phyloP scores from a whole-genome alignment of 257 asterid genomes.

The Linaria vulgaris region DNA sequence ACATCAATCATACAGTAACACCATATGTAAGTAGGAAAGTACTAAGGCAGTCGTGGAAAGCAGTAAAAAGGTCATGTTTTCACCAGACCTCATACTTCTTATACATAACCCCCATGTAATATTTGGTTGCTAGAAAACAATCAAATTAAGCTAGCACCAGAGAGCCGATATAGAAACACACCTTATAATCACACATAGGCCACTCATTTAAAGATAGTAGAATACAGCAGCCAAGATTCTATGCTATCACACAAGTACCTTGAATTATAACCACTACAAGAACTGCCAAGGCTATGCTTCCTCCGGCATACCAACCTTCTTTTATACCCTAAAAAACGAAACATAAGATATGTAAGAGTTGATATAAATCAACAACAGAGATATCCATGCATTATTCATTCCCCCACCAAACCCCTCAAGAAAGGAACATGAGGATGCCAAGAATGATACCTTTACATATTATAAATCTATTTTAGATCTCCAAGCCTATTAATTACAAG shows the following conservation, averaged over 20 bases:
- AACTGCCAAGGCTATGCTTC: conserved; percentile 90
- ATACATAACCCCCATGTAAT: no score
- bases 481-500: neutral
- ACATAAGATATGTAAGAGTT: conserved; percentile 15
- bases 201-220: conserved; percentile 15
- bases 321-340: conserved; percentile 61
- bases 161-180: neutral
- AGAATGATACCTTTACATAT: neutral
- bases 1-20: no score
- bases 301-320: conserved; percentile 99
- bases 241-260: conserved; percentile 41
- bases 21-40: no score
- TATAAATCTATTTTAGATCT: neutral
- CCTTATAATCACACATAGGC: neutral
- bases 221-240: conserved; percentile 13
- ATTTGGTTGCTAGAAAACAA: no score
- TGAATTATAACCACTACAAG: conserved; percentile 74
- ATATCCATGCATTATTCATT: conserved; percentile 13
- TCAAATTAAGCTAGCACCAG: conserved; percentile 17
- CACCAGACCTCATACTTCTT: no score
- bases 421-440: neutral
- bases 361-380: conserved; percentile 11
- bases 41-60: no score
- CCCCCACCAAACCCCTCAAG: neutral
- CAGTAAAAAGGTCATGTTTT: no score